A percentile compares a stretch with the other conserved stretches of the same genome.
Evolutionary conservation across 345 rosid genomes (phyloP).

Genomic region (Zanthoxylum bungeanum): DNA sequence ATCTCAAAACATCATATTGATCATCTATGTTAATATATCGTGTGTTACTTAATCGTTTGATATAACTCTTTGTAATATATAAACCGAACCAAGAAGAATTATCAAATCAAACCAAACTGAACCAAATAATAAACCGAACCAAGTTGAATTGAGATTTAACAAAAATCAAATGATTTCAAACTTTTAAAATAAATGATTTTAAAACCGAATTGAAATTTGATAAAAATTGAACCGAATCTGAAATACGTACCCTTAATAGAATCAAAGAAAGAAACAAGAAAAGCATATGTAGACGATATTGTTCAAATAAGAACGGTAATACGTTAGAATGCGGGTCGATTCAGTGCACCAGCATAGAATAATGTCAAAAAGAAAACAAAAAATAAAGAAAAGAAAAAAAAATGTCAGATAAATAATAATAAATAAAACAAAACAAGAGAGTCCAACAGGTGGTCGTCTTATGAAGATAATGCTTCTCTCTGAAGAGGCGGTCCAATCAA

Average conservation of each 20-base stretch:
- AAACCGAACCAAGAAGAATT: no score
- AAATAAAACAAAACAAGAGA: constrained; percentile 3
- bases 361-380: neutral
- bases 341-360: constrained; percentile 16
- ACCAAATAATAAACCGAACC: no score
- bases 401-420: neutral
- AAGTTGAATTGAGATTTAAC: no score
- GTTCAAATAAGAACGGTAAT: neutral
- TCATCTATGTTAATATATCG: no score
- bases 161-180: no score
- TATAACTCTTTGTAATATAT: no score
- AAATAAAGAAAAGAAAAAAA: neutral
- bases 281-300: neutral
- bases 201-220: no score
- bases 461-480: neutral
- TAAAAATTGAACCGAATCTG: no score
- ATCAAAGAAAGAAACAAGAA: neutral
- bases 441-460: constrained; percentile 3
- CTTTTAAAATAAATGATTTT: no score
- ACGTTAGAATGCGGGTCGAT: neutral
- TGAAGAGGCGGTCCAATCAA: neutral
- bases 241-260: neutral
- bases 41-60: no score
- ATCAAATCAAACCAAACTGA: no score
- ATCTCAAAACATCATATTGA: no score